Evolutionary conservation across 495 filamentous ascomycete species (phyloP).

Genomic region (Neurospora sp.): DNA sequence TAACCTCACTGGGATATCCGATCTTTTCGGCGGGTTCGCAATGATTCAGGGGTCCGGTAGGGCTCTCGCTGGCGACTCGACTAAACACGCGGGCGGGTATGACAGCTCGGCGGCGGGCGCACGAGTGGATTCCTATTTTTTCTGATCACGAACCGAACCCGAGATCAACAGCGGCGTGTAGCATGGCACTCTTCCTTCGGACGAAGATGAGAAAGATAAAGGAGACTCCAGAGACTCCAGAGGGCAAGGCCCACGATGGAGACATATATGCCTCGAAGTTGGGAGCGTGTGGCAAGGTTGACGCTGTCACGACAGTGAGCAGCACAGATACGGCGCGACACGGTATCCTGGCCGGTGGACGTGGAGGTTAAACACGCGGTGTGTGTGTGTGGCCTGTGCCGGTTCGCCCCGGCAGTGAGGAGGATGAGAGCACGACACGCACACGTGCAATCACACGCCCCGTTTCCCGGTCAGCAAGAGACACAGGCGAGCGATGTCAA

Average conservation of each 20-base stretch:
- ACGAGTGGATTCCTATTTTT: constrained; percentile 1
- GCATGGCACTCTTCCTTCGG: constrained; percentile 9
- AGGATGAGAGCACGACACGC: neutral
- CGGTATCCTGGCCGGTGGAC: constrained; percentile 3
- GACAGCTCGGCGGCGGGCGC: constrained; percentile 9
- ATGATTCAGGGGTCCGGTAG: constrained; percentile 8
- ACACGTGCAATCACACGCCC: neutral
- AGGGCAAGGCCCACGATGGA: constrained; percentile 15
- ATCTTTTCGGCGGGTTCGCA: constrained; percentile 11
- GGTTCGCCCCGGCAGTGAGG: neutral
- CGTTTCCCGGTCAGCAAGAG: neutral
- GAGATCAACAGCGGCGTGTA: constrained; percentile 1
- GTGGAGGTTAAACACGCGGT: constrained; percentile 6
- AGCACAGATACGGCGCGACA: neutral
- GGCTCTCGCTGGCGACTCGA: constrained; percentile 6
- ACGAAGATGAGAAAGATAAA: constrained; percentile 2
- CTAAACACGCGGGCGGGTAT: constrained; percentile 10
- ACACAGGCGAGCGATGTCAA: neutral
- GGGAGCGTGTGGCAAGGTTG: constrained; percentile 19
- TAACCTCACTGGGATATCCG: constrained; percentile 21
- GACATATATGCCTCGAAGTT: constrained; percentile 19
- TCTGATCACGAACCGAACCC: neutral
- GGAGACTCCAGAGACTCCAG: neutral
- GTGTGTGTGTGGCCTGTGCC: neutral
- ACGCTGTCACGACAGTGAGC: constrained; percentile 14